phyloP scores from a whole-genome alignment of 805 yeast species.

The Saturnispora gosingensis region DNA sequence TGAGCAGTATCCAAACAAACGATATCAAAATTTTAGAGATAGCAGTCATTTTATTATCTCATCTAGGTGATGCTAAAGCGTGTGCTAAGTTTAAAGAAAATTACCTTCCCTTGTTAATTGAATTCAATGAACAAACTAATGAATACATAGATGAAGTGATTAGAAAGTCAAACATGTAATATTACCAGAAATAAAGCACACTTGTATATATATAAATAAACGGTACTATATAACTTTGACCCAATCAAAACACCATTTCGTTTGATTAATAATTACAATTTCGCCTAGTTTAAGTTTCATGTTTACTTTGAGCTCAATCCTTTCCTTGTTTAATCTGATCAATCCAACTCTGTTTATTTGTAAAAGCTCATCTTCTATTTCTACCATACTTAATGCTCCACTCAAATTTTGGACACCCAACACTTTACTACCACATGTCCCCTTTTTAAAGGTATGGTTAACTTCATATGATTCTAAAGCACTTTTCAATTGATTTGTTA shows the following conservation, averaged over 20 bases:
- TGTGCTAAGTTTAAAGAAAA: slow-evolving; percentile 8
- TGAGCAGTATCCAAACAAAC: slow-evolving; percentile 10
- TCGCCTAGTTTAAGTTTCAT: slow-evolving; percentile 10
- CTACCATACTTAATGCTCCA: slow-evolving; percentile 7
- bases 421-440: background rate
- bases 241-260: slow-evolving; percentile 15
- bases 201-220: background rate
- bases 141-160: slow-evolving; percentile 1
- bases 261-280: background rate
- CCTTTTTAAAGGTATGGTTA: slow-evolving; percentile 5
- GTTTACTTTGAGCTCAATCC: slow-evolving; percentile 11
- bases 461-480: background rate
- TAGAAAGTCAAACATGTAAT: slow-evolving; percentile 1
- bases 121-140: slow-evolving; percentile 3
- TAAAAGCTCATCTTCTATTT: background rate
- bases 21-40: slow-evolving; percentile 10
- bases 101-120: slow-evolving; percentile 12
- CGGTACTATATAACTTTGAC: slow-evolving; percentile 8
- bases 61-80: slow-evolving; percentile 8
- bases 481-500: background rate
- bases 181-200: background rate
- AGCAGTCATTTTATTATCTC: slow-evolving; percentile 10
- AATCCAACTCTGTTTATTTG: slow-evolving; percentile 4
- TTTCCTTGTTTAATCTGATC: slow-evolving; percentile 10
- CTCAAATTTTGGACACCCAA: slow-evolving; percentile 1